Percentiles rank a stretch among this genome's conserved stretches.
These are phyloP conservation scores for Spathaspora passalidarum DNA, from an alignment of 805 yeast genomes.

Conservation along the genomic window DNA sequence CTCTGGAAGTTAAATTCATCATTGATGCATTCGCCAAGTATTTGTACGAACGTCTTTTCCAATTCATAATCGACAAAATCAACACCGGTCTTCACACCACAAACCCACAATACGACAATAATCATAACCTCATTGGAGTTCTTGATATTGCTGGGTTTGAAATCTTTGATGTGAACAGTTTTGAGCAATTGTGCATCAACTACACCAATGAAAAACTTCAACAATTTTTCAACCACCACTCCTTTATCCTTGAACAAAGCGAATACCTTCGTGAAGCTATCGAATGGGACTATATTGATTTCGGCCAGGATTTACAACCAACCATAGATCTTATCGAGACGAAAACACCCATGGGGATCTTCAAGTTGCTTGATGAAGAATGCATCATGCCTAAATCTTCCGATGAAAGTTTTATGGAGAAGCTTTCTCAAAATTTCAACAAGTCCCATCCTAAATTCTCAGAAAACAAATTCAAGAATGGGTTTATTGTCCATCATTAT, in stretches of 20 bases:
- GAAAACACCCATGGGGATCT: slow-evolving; percentile 69
- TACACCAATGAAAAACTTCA: slow-evolving; percentile 60
- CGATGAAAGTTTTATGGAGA: slow-evolving; percentile 79
- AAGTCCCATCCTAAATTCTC: slow-evolving; percentile 50
- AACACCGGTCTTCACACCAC: slow-evolving; percentile 43
- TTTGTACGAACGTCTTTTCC: slow-evolving; percentile 80
- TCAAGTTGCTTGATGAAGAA: slow-evolving; percentile 89
- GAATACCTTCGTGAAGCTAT: slow-evolving; percentile 58
- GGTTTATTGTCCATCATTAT: slow-evolving; percentile 85
- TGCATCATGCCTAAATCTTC: slow-evolving; percentile 91
- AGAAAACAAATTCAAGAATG: slow-evolving; percentile 70
- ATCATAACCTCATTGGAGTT: slow-evolving; percentile 48
- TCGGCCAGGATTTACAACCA: slow-evolving; percentile 91
- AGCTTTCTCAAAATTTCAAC: slow-evolving; percentile 62
- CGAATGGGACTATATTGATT: slow-evolving; percentile 78
- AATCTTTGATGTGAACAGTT: slow-evolving; percentile 54
- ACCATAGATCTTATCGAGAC: slow-evolving; percentile 91
- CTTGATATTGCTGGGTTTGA: slow-evolving; percentile 64
- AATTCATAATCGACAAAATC: slow-evolving; percentile 69
- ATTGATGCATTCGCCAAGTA: slow-evolving; percentile 87
- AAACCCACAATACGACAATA: slow-evolving; percentile 15
- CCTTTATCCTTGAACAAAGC: slow-evolving; percentile 58
- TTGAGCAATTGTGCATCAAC: slow-evolving; percentile 60
- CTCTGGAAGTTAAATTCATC: slow-evolving; percentile 75
- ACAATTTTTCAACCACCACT: slow-evolving; percentile 61